Percentiles rank a stretch among this genome's conserved stretches.
These are phyloP conservation scores for Epicoccum sorghinum DNA, from an alignment of 2,329 filamentous ascomycete genomes.

Conservation along the genomic window DNA sequence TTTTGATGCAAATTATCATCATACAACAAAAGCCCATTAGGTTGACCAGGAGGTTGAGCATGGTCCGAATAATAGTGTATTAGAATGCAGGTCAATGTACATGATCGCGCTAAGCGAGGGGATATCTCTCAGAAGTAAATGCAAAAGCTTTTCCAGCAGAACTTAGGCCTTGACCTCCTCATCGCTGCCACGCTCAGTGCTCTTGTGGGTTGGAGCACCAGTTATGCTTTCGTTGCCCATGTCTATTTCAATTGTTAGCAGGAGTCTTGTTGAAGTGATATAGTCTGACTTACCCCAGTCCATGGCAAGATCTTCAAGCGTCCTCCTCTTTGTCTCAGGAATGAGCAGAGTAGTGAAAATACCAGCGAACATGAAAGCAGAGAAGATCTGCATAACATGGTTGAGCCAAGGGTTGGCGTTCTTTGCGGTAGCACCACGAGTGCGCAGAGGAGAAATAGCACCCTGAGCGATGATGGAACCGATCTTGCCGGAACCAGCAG, in stretches of 20 bases:
- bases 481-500: constrained; percentile 55
- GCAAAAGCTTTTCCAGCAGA: not conserved
- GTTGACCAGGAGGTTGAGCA: too few species aligned
- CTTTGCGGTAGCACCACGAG: constrained; percentile 55
- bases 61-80: not conserved
- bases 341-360: constrained; percentile 71
- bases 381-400: constrained; percentile 78
- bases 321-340: constrained; percentile 77
- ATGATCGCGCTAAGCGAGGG: constrained; percentile 3
- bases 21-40: too few species aligned
- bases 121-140: constrained; percentile 9
- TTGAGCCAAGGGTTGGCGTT: constrained; percentile 68
- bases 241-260: not conserved
- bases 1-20: too few species aligned
- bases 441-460: constrained; percentile 55
- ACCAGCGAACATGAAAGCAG: constrained; percentile 79
- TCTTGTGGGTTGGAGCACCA: constrained; percentile 29
- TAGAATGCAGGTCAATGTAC: constrained; percentile 5
- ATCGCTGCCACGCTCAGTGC: constrained; percentile 28
- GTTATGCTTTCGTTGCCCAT: constrained; percentile 44
- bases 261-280: too few species aligned
- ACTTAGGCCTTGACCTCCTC: constrained; percentile 23
- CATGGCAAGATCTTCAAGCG: constrained; percentile 70
- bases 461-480: constrained; percentile 58
- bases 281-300: constrained; percentile 31